Evolutionary conservation across 1,284 basidiomycete species (phyloP).

Genomic region (Rhodotorula sp.): DNA sequence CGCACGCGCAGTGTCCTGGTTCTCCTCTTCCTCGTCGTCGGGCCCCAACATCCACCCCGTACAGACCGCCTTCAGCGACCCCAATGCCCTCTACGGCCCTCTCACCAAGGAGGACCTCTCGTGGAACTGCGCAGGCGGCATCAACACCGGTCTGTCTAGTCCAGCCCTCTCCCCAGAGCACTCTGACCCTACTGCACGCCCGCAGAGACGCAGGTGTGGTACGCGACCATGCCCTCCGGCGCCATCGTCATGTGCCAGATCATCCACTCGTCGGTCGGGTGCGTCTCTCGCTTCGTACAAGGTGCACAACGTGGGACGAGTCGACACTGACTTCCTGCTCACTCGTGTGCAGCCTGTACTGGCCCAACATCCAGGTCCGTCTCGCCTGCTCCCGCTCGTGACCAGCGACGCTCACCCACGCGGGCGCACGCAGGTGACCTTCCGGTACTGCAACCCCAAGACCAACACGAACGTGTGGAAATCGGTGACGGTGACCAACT

Average conservation of each 20-base stretch:
- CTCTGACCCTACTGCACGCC: background rate
- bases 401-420: background rate
- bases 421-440: conserved; percentile 63
- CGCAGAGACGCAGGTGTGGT: conserved; percentile 66
- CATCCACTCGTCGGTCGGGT: conserved; percentile 95
- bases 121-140: conserved; percentile 75
- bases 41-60: conserved; percentile 43
- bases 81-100: conserved; percentile 56
- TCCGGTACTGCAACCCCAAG: conserved; percentile 81
- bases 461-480: conserved; percentile 75
- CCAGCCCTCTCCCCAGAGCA: no score
- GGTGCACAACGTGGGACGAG: no score
- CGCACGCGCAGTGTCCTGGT: conserved; percentile 28
- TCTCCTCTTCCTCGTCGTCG: conserved; percentile 21
- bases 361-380: conserved; percentile 64
- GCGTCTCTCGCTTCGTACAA: conserved; percentile 51
- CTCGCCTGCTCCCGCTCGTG: background rate
- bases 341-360: conserved; percentile 68
- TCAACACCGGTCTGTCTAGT: conserved; percentile 77
- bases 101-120: conserved; percentile 72
- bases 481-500: conserved; percentile 83
- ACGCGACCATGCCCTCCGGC: conserved; percentile 76
- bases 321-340: no score
- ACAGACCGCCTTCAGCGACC: conserved; percentile 24
- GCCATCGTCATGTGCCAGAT: conserved; percentile 83